Base-by-base conservation (phyloP, 768 basidiomycete genomes). In the Lactifluus hygrophoroides region DNA sequence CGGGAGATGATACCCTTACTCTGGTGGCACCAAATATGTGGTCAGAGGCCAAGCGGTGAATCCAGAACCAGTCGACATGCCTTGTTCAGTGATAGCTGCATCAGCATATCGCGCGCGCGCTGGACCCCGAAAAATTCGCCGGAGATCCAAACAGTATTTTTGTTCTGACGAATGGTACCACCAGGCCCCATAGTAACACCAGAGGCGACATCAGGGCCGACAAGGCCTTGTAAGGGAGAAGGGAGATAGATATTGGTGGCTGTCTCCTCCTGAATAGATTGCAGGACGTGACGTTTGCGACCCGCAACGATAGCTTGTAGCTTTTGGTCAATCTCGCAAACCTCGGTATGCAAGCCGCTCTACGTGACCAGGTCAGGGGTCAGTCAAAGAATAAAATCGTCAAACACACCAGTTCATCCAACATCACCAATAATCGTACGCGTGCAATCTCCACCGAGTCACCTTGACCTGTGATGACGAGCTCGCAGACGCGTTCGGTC, bases 41-140 rank as follows among this genome's bases (percentile, higher is more conserved):
- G 17, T 57, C 19, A 49, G 35, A 35, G 21, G 32, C 13, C 23
- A 7, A 21, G 46, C 5, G 27, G 19, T 37, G 28, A 19, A 30
- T 23, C 23, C 1, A 3, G 50, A 57, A 55, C 60, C 6, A 53
- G 43, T 3, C 51, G 19, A 68, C 77, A 32, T 59, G 90, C 94
- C 82, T 97, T 97, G 68, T 80, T 86, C 56, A 85, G 74, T 6
- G 94, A 90, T 19, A 92, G 77, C 69, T 94, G 88, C 71, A 85
- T 86, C 10, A 99, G 74, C 94, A 96, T 97, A 68, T 97, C 95
- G 63, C 90, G 79, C 11, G 95, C 95, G 51, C 95, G 76, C 69
- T 95, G 91, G 11, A 97, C 94, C 17, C 90, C 90, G 63, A 97
- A 95, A 69, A 95, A 96, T 71, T 97, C 95, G 42, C 95, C 95